Evolutionary conservation across 176 grass and related monocot genomes (phyloP), one percentile per base, ranked within the genome.

Genomic region (Sorghum bicolor): DNA sequence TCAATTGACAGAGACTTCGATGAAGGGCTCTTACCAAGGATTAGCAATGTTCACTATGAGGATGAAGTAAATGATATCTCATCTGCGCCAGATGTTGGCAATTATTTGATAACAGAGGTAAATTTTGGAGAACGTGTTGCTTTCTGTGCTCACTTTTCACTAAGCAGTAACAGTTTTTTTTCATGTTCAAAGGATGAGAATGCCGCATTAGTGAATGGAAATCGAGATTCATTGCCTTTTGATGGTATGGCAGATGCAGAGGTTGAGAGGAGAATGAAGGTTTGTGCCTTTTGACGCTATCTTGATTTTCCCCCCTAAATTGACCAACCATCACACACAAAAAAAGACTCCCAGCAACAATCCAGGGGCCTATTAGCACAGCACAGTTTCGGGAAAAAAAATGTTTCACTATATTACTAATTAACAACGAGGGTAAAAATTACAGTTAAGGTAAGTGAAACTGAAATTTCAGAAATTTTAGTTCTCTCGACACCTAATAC

Each of bases 91-190:
- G 96, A 99, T 89, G 93, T 93, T 47, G 87, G 96, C 72, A 94
- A 84, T 67, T 99, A 96, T 84, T 99, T 99, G 78, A 87, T 94
- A 77, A 92, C 80, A 70, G 93, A 98, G 91, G 96, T 96, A 88
- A 66, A 22, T 70, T 77, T 77, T 77, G 36, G 28, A 69, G 69
- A 70, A 39, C 14, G 10, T 68, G 62, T 28, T 85, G 55, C 67
- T 84, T 87, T 87, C 14, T 22, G 68, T 75, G 74, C 53, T 78
- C 22, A 47, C 29, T 43, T 45, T 0, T 72, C 63, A 83, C 29
- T 52, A 50, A 67, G 78, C 89, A 87, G 87, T 93, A 87, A 91
- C 48, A 64, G 10, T 67, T 86, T 77, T 3, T 86, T 77, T 66
- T 32, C 11, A 64, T 81, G 6, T 72, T 87, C 19, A 19, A 69